A percentile compares a stretch with the other conserved stretches of the same genome.
Evolutionary conservation across 805 yeast species (phyloP).

Genomic region (Ogataea polymorpha): DNA sequence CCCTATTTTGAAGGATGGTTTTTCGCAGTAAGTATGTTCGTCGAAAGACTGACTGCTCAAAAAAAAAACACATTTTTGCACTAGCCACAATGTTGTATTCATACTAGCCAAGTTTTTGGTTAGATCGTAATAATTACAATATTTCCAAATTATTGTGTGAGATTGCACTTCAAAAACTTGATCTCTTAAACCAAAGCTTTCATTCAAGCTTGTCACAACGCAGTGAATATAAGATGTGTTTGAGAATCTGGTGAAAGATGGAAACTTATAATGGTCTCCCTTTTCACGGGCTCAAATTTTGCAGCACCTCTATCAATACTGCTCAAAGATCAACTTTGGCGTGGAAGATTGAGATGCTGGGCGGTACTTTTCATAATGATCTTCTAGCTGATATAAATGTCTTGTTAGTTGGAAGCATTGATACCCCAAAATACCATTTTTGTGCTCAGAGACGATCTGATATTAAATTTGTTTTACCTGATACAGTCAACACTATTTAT

Average conservation of each 20-base stretch:
- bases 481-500: constrained; percentile 43
- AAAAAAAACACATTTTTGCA: no score
- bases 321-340: constrained; percentile 41
- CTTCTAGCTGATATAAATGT: constrained; percentile 59
- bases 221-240: no score
- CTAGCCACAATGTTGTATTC: no score
- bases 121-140: no score
- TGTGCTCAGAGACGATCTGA: constrained; percentile 52
- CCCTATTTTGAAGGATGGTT: no score
- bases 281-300: constrained; percentile 47
- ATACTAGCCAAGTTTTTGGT: no score
- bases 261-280: constrained; percentile 27
- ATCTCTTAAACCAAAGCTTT: not conserved
- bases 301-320: constrained; percentile 52
- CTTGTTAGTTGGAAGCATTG: constrained; percentile 55
- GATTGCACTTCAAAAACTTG: no score
- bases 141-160: no score
- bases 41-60: no score
- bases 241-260: no score
- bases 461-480: constrained; percentile 50
- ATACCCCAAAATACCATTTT: constrained; percentile 54
- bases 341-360: constrained; percentile 48
- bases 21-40: no score
- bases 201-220: no score
- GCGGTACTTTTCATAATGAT: constrained; percentile 56